Evolutionary conservation across 1,284 basidiomycete species (phyloP), one percentile per base, ranked within the genome.

Genomic region (Rhodotorula sp.): DNA sequence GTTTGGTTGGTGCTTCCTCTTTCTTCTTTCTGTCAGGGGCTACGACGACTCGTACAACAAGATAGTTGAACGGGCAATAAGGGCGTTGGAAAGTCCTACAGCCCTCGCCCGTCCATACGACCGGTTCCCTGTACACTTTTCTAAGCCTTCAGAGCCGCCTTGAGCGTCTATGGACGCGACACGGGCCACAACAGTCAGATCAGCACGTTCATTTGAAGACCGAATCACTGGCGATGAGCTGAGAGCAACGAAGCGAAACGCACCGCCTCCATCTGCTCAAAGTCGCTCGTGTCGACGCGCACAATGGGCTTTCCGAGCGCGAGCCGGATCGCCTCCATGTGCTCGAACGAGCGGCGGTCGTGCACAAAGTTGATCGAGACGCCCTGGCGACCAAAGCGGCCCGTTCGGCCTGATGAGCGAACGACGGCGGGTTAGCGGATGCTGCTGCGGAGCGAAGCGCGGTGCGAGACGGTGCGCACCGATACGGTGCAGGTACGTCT

Each of bases 401-500:
- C 94, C 61, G 94, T 97, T 67, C 94, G 91, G 66, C 93, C 93
- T 94, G 75, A 52, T 54, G 12, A 2, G 1, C 64, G 25, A 52
- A 58, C 61, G 57, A 12, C 21, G 17, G 10, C 21, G 3, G 41
- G n/a, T 63, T 50, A 45, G 21, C 23, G 23, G 1, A 23, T 34
- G 19, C 4, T 34, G 34, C 34, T 34, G 34, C 34, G 34, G 34
- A 34, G 23, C 25, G 44, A 45, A 64, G 25, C 59, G 61, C 46
- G 61, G 23, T 8, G 25, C 23, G 53, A 66, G 41, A 60, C 57
- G 55, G 34, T 2, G 84, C 89, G 66, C 71, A 92, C 95, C 96
- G 73, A 99, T 99, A 75, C 97, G 89, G 83, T 99, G 97, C 69
- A 99, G 89, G 81, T 99, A 99, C 1, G 96, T 99, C 84, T 99